Evolutionary conservation across 225 moss, liverwort and hornwort species (phyloP).

Genomic region (Climacium dendroides): DNA sequence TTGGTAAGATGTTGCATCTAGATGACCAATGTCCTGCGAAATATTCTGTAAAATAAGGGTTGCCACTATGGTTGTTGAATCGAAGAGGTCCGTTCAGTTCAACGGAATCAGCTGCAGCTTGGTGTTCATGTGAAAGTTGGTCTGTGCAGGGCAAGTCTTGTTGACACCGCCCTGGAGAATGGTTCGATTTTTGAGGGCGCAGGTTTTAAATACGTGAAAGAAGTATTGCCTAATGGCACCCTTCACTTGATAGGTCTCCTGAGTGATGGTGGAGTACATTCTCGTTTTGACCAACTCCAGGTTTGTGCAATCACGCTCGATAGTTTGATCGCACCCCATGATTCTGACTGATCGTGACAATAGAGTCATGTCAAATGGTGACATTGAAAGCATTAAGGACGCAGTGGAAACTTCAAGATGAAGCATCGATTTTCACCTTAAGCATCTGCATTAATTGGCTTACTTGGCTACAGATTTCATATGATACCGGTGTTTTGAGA

Average conservation of each 20-base stretch:
- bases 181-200: conserved; percentile 58
- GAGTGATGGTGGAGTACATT: conserved; percentile 97
- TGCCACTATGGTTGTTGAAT: not conserved
- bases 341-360: not conserved
- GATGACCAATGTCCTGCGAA: not conserved
- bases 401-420: not conserved
- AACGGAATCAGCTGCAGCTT: not conserved
- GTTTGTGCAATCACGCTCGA: conserved; percentile 9
- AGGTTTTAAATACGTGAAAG: conserved; percentile 63
- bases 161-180: conserved; percentile 60
- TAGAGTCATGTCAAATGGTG: not conserved
- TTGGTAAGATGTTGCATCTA: not conserved
- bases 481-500: not conserved
- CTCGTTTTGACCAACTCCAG: conserved; percentile 87
- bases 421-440: not conserved
- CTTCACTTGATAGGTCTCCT: conserved; percentile 95
- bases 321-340: not conserved
- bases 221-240: conserved; percentile 58
- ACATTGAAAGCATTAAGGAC: not conserved
- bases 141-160: conserved; percentile 66
- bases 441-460: not conserved
- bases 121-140: not conserved
- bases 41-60: not conserved
- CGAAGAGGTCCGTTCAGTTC: not conserved
- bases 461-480: not conserved